A percentile compares a stretch with the other conserved stretches of the same genome.
Evolutionary conservation across 2,329 filamentous ascomycete species (phyloP).

Genomic region (Cadophora gregata): DNA sequence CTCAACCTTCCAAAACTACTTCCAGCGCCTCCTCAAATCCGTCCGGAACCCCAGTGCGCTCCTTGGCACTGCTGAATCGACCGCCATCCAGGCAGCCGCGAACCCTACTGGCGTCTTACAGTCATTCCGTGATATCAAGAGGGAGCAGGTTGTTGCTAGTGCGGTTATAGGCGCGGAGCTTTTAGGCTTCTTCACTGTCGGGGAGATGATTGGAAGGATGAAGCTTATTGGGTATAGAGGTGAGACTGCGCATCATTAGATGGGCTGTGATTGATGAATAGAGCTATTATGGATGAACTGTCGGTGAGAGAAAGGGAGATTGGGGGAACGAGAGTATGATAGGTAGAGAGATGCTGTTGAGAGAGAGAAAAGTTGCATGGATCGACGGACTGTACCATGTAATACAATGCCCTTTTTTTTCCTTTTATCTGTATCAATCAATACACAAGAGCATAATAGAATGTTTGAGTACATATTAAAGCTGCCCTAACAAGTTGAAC

Average conservation of each 20-base stretch:
- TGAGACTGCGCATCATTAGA: conserved; percentile 62
- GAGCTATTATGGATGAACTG: not conserved
- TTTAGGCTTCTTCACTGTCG: conserved; percentile 96
- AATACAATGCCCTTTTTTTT: conserved; percentile 35
- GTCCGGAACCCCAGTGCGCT: conserved; percentile 71
- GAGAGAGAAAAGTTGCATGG: conserved; percentile 20
- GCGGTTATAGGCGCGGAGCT: conserved; percentile 85
- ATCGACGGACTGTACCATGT: conserved; percentile 32
- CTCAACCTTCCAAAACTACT: conserved; percentile 85
- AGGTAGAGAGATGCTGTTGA: conserved; percentile 21
- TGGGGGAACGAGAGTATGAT: not conserved
- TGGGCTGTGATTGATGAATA: conserved; percentile 50
- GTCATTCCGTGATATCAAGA: conserved; percentile 72
- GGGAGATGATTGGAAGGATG: conserved; percentile 94
- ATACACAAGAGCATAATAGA: conserved; percentile 28
- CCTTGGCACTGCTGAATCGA: conserved; percentile 50
- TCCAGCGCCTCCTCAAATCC: conserved; percentile 74
- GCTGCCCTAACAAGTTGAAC: too few species aligned
- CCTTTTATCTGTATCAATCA: conserved; percentile 37
- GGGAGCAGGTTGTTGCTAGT: conserved; percentile 71
- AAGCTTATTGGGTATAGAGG: conserved; percentile 95
- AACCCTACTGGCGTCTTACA: conserved; percentile 54
- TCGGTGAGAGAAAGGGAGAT: not conserved
- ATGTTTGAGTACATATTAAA: conserved; percentile 20
- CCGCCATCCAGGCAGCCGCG: conserved; percentile 54